Evolutionary conservation across 768 basidiomycete species (phyloP).

Genomic region (Leccinum disarticulatum): DNA sequence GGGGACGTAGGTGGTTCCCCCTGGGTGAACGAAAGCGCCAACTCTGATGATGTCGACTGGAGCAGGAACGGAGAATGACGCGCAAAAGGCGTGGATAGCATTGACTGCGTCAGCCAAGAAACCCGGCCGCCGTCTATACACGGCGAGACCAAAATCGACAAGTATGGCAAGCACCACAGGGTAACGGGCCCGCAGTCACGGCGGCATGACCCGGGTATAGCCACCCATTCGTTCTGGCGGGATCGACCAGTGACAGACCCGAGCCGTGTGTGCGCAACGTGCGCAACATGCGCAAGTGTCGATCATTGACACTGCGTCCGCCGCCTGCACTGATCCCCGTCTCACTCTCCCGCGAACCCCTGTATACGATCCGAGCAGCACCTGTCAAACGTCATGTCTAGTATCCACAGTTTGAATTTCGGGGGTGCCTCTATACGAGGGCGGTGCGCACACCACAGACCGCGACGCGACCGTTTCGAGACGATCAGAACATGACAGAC

Average conservation of each 20-base stretch:
- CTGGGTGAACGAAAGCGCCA: background rate
- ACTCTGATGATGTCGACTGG: background rate
- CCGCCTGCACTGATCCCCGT: background rate
- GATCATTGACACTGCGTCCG: slow-evolving; percentile 3
- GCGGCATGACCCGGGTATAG: background rate
- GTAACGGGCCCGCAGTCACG: background rate
- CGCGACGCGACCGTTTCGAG: background rate
- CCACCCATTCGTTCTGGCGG: background rate
- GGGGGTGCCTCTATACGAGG: background rate
- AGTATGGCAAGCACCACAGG: background rate
- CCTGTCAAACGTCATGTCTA: background rate
- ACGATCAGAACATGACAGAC: background rate
- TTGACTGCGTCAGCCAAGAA: background rate
- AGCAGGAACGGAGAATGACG: background rate
- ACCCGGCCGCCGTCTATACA: background rate
- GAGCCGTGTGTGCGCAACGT: background rate
- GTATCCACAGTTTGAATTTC: background rate
- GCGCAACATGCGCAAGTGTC: slow-evolving; percentile 1
- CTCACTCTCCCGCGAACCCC: background rate
- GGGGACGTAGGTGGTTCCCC: background rate
- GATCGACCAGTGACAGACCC: background rate
- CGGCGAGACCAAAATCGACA: background rate
- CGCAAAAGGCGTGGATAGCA: background rate
- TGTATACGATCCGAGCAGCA: background rate
- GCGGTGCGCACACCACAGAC: background rate